Evolutionary conservation across 1,139 yeast genomes (phyloP), one percentile per base, ranked within the genome.

Genomic region (Kodamaea sp.): DNA sequence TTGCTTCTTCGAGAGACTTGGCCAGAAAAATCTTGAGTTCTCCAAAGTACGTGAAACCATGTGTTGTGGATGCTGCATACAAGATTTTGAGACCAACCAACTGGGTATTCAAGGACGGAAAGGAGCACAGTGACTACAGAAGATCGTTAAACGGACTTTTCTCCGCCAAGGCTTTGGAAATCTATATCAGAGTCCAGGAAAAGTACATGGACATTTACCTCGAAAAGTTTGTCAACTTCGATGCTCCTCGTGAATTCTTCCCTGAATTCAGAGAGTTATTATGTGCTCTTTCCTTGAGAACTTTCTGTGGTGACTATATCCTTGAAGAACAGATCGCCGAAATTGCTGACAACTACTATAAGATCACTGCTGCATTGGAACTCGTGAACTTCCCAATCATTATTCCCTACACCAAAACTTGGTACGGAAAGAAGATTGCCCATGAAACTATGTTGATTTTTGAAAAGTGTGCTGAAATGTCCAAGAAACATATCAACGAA

Each of bases 71-170:
- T 57, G 97, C 89, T 36, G 98, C 97, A 14, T 72, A 80, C 47
- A 92, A 90, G 66, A 87, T 92, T 49, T 71, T 92, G 55, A 79
- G 97, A 63, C 97, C 97, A 28, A 73, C 92, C 33, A 92, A 90
- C 70, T 92, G 98, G 98, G 98, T 92, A 31, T 92, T 92, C 61
- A 67, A 89, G 54, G 98, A 92, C 57, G 98, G 98, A 49, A 88
- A 89, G 68, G 94, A 80, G 21, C 98, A 92, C 55, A 79, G 82
- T 41, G 98, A 92, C 62, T 92, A 90, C 67, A 81, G 98, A 63
- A 81, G 83, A 57, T 82, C 95, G 13, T 71, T 92, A 55, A 92
- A 92, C 58, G 95, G 96, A 7, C 73, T 92, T 42, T 92, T 92
- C 63, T 83, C 95, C 11, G 78, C 80, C 47, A 73, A 77, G 49